Percentiles rank a stretch among this genome's conserved stretches.
Conservation (phyloP, 2,329 filamentous ascomycete species). For the Aplosporella prunicola region DNA sequence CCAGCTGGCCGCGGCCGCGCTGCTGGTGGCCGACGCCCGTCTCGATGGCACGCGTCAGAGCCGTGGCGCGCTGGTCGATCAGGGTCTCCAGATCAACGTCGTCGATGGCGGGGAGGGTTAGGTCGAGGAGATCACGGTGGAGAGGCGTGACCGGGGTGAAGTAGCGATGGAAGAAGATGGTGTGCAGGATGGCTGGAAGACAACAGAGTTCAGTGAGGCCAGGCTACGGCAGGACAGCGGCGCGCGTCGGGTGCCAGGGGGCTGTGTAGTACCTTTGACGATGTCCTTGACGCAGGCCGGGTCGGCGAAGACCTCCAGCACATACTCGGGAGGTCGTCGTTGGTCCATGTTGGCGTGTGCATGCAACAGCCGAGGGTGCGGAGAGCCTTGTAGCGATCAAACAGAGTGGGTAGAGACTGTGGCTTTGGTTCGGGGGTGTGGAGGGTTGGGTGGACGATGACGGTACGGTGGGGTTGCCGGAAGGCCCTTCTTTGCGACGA, state of each 20-base stretch:
- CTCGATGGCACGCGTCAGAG: conserved; percentile 69
- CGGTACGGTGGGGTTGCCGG: conserved; percentile 10
- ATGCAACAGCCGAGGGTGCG: neutral
- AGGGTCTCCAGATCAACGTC: conserved; percentile 87
- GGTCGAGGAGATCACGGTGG: conserved; percentile 80
- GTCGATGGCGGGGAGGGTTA: conserved; percentile 80
- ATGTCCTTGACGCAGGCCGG: conserved; percentile 83
- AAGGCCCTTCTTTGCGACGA: conserved; percentile 3
- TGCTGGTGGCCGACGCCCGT: conserved; percentile 44
- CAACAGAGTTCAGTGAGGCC: conserved; percentile 11
- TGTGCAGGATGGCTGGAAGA: conserved; percentile 71
- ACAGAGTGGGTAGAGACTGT: neutral
- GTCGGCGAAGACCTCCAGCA: conserved; percentile 88
- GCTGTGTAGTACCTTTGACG: conserved; percentile 59
- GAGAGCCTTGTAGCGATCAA: neutral
- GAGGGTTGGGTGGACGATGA: conserved; percentile 4
- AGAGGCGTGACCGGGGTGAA: conserved; percentile 77
- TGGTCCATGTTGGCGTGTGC: conserved; percentile 46
- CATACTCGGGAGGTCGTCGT: conserved; percentile 72
- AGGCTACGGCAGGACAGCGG: conserved; percentile 6
- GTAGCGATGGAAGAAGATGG: conserved; percentile 98
- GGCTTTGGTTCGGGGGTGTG: neutral
- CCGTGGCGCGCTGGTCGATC: conserved; percentile 76
- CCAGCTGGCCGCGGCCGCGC: conserved; percentile 65
- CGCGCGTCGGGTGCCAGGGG: neutral